Evolutionary conservation across 345 rosid species (phyloP), one percentile per base, ranked within the genome.

Genomic region (Euclidium syriacum): DNA sequence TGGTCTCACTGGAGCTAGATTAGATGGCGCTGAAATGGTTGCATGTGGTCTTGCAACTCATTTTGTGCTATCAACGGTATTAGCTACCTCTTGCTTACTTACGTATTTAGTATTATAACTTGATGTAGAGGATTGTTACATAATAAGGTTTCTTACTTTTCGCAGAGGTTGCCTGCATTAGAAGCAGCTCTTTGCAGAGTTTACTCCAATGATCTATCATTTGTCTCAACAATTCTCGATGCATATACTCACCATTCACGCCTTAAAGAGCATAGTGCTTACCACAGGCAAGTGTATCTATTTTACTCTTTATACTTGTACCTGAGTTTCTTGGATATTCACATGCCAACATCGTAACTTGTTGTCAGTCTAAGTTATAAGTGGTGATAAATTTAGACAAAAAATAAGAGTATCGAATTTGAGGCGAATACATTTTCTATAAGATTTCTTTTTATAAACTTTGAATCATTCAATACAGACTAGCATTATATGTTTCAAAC

Each of bases 11-110:
- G 90, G 96, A 53, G 71, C 85, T 52, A 80, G 84, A 65, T 72
- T 91, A 73, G 86, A 85, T 73, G 96, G 94, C 38, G 85, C 87
- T 5, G 98, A 91, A 79, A 81, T 88, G 96, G 81, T 83, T 66
- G 83, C 86, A 26, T 84, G 90, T 71, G 98, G 95, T 64, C 95
- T 91, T 68, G 96, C 95, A 33, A 91, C 98, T 58, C 98, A 91
- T 71, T 84, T 79, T 52, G 84, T 88, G 51, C 84, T 82, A 40
- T 80, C 88, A 44, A 52, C 58, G 61, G 96, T 91, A 84, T 58
- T 54, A 47, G 53, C 51, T 41, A 30, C 61, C 27, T 34, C n/a
- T 20, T 22, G 19, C 60, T 7, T 17, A 51, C 7, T 2, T 11
- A 32, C 10, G n/a, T 19, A 18, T 8, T 20, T 44, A 20, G 3